Evolutionary conservation across 208 protist genomes (phyloP), one percentile per base, ranked within the genome.

Genomic region (Trypanosoma avium): DNA sequence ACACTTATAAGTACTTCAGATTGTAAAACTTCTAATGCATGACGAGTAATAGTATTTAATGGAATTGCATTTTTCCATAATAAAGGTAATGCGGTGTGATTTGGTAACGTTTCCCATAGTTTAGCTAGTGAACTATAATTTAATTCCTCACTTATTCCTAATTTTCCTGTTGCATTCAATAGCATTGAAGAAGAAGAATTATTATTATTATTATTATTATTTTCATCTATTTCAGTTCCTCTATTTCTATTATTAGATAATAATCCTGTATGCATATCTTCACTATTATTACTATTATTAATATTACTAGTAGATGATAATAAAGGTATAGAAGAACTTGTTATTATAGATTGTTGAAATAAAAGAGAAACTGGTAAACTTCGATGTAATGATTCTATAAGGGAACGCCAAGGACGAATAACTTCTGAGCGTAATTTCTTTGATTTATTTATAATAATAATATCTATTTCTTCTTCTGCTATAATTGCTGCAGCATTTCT

Each of bases 21-120:
- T 33, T 88, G 72, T 21, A 95, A 47, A 5, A 92, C 89, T 49
- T 92, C 81, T n/a, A 90, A 52, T 12, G 77, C 70, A 71, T 92
- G 84, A 7, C 81, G 67, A 12, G 59, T 64, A 17, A 95, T 10
- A 0, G 69, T 33, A 33, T 71, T 70, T 4, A 95, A 71, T 12
- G 84, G 86, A 3, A 76, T 73, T 0, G 74, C 75, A 42, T 84
- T 77, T 65, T 95, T 92, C 77, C 82, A 95, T 17, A 90, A 73
- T 22, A 95, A 66, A 2, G 84, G 83, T 26, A 82, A 67, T 36
- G 48, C 22, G n/a, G 77, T 73, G 38, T 70, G 71, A 47, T 67
- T 72, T 7, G 67, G 59, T 54, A 43, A 8, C 38, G 26, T 19
- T 10, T 12, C 29, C 67, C 58, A 67, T 0, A 59, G 26, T 24